These are phyloP conservation scores for Phytophthora niederhauseri DNA, from an alignment of 352 stramenopile genomes.

Conservation along the genomic window DNA sequence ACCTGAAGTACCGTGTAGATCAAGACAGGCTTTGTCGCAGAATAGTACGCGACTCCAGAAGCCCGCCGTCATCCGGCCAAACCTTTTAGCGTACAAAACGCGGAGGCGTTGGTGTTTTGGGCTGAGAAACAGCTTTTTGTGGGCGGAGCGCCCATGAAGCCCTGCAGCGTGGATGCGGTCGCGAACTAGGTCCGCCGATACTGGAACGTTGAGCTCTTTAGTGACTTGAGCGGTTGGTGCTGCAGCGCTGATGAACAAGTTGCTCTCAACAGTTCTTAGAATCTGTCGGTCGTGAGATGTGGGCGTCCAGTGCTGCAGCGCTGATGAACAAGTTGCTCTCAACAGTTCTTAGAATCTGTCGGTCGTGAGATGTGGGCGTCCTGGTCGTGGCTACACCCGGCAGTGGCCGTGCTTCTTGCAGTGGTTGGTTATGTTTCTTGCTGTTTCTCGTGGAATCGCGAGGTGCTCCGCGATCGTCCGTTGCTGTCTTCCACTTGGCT, in stretches of 20 bases:
- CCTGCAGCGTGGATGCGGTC: not conserved
- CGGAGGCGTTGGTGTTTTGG: not conserved
- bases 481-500: not conserved
- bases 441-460: not conserved
- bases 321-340: not conserved
- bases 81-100: slow-evolving; percentile 4
- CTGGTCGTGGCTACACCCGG: not conserved
- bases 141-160: not conserved
- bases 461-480: not conserved
- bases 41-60: slow-evolving; percentile 2
- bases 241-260: not conserved
- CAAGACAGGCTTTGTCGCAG: slow-evolving; percentile 1
- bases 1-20: slow-evolving; percentile 4
- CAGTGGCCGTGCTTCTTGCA: not conserved
- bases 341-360: not conserved
- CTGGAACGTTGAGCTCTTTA: no score
- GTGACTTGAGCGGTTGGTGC: no score
- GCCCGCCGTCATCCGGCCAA: not conserved
- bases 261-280: not conserved
- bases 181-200: not conserved
- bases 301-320: no score
- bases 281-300: no score
- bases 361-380: not conserved
- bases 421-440: not conserved
- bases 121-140: slow-evolving; percentile 16